Percentiles rank a stretch among this genome's conserved stretches.
Conservation (phyloP, 768 basidiomycete genomes). For the Paxillus involutus region DNA sequence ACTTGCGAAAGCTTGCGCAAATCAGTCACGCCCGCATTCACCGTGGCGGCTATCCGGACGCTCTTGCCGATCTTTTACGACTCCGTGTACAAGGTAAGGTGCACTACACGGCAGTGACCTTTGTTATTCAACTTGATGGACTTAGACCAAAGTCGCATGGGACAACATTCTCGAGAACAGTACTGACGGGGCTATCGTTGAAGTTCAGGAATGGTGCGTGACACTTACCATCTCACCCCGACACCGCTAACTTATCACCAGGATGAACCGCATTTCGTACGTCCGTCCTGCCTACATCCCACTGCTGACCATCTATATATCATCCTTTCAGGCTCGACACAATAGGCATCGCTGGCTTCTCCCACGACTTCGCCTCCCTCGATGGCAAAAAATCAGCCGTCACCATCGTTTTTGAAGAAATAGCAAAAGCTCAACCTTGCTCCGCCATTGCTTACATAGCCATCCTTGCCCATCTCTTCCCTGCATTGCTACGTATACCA, state of each 20-base stretch:
- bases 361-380: slow-evolving; percentile 53
- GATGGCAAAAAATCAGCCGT: slow-evolving; percentile 45
- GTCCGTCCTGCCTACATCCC: not conserved
- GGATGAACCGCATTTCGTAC: slow-evolving; percentile 30
- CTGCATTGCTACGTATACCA: slow-evolving; percentile 35
- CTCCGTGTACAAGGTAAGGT: slow-evolving; percentile 26
- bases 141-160: slow-evolving; percentile 28
- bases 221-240: not conserved
- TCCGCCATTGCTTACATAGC: slow-evolving; percentile 33
- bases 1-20: slow-evolving; percentile 19
- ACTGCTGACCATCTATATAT: not conserved
- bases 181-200: slow-evolving; percentile 23
- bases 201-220: slow-evolving; percentile 31
- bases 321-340: slow-evolving; percentile 42
- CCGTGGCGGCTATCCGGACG: slow-evolving; percentile 21
- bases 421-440: slow-evolving; percentile 25
- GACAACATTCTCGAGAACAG: slow-evolving; percentile 15
- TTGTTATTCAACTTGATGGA: not conserved
- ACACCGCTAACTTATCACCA: not conserved
- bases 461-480: slow-evolving; percentile 37
- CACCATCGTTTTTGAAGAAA: slow-evolving; percentile 38
- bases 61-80: slow-evolving; percentile 26
- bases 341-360: slow-evolving; percentile 58
- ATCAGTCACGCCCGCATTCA: slow-evolving; percentile 26
- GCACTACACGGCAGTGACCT: too few relatives aligned